Evolutionary conservation across 805 yeast species (phyloP), one percentile per base, ranked within the genome.

Genomic region (Nakazawaea populi): DNA sequence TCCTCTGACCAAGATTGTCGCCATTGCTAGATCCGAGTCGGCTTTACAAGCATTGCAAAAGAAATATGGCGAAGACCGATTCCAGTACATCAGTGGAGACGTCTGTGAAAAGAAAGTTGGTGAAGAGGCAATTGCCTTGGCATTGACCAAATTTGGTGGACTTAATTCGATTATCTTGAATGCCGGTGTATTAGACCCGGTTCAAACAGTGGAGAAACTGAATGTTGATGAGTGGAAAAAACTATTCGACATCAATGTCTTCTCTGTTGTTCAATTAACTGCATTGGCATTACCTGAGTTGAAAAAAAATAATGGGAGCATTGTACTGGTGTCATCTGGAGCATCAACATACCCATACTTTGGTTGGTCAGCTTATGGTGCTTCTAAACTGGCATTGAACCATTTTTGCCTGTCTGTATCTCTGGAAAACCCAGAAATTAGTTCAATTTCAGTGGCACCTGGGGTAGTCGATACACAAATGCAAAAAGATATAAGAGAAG

Each of bases 281-380:
- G 65, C 70, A 48, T 60, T 67, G 36, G 68, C 86, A 0, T 64
- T 87, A 44, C 90, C 92, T 0, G 69, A 76, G 37, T 69, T 92
- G 55, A 69, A 67, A 24, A 67, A 77, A 47, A 55, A 80, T 4
- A 68, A 75, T 11, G 96, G 96, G 0, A 76, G 72, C 41, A 74
- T 86, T 37, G 72, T 92, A n/a, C 80, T 85, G 51, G 96, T 91
- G 0, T 87, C 95, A 18, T 88, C 96, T 1, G 97, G 97, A 5
- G 97, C 98, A 0, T 77, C 95, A 18, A 74, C 76, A 1, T 77
- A 73, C 48, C 70, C 83, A 18, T 76, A 72, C 56, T 77, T 73
- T 55, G 94, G 89, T 0, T 92, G 97, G 97, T 85, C 86, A 14
- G 95, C 96, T 5, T 92, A 92, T 60, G 96, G 97, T 1, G 71